These are phyloP conservation scores for Fraxinus dipetala DNA, from an alignment of 305 asterid genomes.

Conservation along the genomic window DNA sequence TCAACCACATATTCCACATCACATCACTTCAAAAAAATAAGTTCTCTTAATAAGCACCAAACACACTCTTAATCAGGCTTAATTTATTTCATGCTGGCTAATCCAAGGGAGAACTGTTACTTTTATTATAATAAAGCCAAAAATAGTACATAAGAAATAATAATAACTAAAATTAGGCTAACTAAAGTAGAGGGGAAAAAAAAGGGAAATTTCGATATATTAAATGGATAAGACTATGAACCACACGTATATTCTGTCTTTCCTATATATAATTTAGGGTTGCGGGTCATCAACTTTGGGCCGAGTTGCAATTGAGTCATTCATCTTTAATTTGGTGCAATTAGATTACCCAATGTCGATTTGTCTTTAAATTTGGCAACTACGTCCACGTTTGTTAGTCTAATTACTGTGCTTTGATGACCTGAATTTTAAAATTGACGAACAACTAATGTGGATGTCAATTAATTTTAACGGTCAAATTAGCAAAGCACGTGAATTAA, in stretches of 20 bases:
- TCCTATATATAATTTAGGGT: neutral
- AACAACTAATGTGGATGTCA: neutral
- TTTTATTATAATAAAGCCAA: constrained; percentile 12
- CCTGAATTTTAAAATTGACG: neutral
- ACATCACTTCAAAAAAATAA: too few relatives aligned
- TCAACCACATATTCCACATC: too few relatives aligned
- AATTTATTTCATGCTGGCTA: constrained; percentile 19
- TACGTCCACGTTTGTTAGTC: neutral
- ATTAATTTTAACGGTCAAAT: too few relatives aligned
- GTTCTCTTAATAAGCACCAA: too few relatives aligned
- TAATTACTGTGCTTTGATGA: too few relatives aligned
- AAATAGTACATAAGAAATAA: constrained; percentile 22
- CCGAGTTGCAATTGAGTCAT: neutral
- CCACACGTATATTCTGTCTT: neutral
- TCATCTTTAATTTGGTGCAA: neutral
- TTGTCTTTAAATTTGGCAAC: neutral
- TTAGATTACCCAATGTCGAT: neutral
- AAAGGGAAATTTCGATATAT: too few relatives aligned
- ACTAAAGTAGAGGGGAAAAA: neutral
- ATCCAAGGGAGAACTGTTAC: constrained; percentile 16
- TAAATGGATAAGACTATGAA: neutral
- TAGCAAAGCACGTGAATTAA: neutral
- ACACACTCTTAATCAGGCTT: neutral
- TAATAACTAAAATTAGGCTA: neutral
- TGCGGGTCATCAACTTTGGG: neutral